Evolutionary conservation across 2,329 filamentous ascomycete genomes (phyloP), one percentile per base, ranked within the genome.

Genomic region (Scorias spongiosa): DNA sequence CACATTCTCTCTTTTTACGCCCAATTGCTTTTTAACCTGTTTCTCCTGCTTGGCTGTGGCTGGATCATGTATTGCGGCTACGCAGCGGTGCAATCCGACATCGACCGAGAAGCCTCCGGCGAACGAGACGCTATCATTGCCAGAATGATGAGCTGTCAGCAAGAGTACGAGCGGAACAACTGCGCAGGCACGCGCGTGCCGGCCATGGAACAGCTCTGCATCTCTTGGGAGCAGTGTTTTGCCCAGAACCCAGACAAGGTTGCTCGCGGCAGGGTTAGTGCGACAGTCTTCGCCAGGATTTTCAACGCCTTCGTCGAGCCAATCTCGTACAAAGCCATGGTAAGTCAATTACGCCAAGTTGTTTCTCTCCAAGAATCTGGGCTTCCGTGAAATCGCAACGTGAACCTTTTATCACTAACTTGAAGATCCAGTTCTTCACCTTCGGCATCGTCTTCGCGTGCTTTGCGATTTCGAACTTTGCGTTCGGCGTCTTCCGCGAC

Each of bases 231-330:
- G 50, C 69, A 76, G 29, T 96, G 91, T 64, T 94, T 94, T 85
- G 78, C 80, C 51, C 77, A 81, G 51, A 84, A 95, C 56, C 80
- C 87, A 0, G 72, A 79, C 39, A 77, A 78, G 44, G 78, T 94
- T 44, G 87, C 84, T 51, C 73, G 81, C 32, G 81, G 89, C 37
- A 81, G 80, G 55, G 78, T 94, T 34, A 85, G 82, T 14, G 88
- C 86, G 5, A 81, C 84, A 57, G 91, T 88, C 20, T 83, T 95
- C 58, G 89, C 89, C 1, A 78, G 86, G 57, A 93, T 98, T 36
- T 81, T 96, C 63, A 95, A 96, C 60, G 81, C 82, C 55, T 95
- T 96, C 61, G 80, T 93, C 4, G 86, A 93, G 54, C 80, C 84
- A 5, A 88, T 96, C 62, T 86, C 82, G 50, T 81, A 85, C 63